Percentiles rank a stretch among this genome's conserved stretches.
These are phyloP conservation scores for Hansfordia pulvinata DNA, from an alignment of 2,329 filamentous ascomycete genomes.

Conservation along the genomic window DNA sequence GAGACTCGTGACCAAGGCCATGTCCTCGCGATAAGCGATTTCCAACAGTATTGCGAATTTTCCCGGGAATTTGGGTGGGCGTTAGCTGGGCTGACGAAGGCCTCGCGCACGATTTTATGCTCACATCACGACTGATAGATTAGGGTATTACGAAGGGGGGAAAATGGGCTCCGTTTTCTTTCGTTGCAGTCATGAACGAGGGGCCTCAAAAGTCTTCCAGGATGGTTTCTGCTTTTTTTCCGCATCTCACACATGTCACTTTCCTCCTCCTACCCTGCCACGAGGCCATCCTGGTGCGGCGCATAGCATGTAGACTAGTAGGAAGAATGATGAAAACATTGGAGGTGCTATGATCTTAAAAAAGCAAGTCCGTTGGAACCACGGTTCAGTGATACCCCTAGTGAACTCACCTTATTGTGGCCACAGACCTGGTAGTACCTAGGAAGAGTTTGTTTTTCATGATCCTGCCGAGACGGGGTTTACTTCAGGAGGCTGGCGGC, in stretches of 20 bases:
- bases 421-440: too few relatives aligned
- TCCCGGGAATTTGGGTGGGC: constrained; percentile 14
- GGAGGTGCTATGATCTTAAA: too few relatives aligned
- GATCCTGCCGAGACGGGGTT: too few relatives aligned
- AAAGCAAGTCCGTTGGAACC: too few relatives aligned
- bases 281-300: constrained; percentile 13
- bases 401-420: too few relatives aligned
- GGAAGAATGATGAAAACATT: too few relatives aligned
- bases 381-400: too few relatives aligned
- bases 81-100: constrained; percentile 12
- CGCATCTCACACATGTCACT: constrained; percentile 10
- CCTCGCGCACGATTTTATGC: constrained; percentile 11
- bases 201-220: constrained; percentile 15
- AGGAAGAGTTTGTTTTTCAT: too few relatives aligned
- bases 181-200: constrained; percentile 11
- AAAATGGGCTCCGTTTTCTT: constrained; percentile 8
- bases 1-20: constrained; percentile 96
- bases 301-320: constrained; percentile 20
- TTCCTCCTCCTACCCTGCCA: constrained; percentile 9
- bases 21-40: constrained; percentile 72
- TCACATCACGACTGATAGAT: constrained; percentile 11
- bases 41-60: constrained; percentile 13
- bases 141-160: constrained; percentile 13
- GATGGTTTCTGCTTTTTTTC: constrained; percentile 14
- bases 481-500: too few relatives aligned